Conservation (phyloP, 352 stramenopile species). For the Lagenidium giganteum region DNA sequence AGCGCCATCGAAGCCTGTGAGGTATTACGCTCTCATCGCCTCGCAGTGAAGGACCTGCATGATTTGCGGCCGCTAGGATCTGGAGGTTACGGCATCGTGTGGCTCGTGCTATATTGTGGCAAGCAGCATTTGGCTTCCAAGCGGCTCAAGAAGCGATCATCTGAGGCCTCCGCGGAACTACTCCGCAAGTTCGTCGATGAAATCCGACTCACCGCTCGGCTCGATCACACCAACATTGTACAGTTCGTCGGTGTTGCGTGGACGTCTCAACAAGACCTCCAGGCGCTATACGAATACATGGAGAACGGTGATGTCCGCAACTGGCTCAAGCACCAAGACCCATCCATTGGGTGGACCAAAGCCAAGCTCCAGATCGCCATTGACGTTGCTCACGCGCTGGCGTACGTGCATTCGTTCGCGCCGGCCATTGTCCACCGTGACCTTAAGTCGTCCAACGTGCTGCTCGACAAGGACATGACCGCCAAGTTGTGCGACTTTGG, state of each 20-base stretch:
- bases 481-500: conserved; percentile 40
- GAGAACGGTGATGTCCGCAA: conserved; percentile 4
- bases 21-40: too few relatives aligned
- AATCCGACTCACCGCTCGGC: conserved; percentile 11
- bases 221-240: conserved; percentile 14
- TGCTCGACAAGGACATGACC: conserved; percentile 19
- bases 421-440: conserved; percentile 31
- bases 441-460: conserved; percentile 35
- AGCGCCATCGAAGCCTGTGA: conserved; percentile 40
- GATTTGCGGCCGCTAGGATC: conserved; percentile 34
- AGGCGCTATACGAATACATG: conserved; percentile 11
- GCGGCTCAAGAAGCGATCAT: conserved; percentile 1
- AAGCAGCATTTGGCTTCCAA: conserved; percentile 6
- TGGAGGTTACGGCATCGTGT: conserved; percentile 28
- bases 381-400: conserved; percentile 30
- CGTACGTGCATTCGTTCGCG: conserved; percentile 41
- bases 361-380: conserved; percentile 34
- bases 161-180: too few relatives aligned
- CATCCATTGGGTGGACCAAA: conserved; percentile 22
- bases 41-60: conserved; percentile 44
- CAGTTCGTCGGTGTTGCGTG: conserved; percentile 13
- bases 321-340: too few relatives aligned
- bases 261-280: conserved; percentile 1
- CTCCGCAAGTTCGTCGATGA: conserved; percentile 13
- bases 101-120: conserved; percentile 37